Percentiles rank a stretch among this genome's conserved stretches.
Evolutionary conservation across 1,284 basidiomycete genomes (phyloP).

Genomic region (Psilocybe mexicana): DNA sequence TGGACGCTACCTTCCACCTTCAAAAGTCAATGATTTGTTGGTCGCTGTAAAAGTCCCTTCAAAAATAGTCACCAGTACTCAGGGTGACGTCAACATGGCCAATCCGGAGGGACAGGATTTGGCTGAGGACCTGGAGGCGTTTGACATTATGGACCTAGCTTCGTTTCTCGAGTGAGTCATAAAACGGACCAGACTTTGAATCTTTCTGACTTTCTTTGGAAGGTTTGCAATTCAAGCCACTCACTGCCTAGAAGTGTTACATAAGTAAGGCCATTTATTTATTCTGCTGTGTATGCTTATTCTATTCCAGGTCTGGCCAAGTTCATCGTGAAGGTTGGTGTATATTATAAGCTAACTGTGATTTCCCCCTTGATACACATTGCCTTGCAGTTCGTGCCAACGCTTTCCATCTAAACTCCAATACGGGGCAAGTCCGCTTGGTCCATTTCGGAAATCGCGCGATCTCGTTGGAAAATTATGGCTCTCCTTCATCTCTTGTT

Average conservation of each 20-base stretch:
- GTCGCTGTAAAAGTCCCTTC: constrained; percentile 53
- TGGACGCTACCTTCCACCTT: constrained; percentile 63
- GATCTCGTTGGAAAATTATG: constrained; percentile 66
- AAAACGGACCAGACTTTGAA: neutral
- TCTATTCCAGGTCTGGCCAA: constrained; percentile 43
- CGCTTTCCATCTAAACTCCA: constrained; percentile 69
- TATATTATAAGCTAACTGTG: neutral
- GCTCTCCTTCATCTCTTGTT: constrained; percentile 67
- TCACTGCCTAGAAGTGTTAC: constrained; percentile 65
- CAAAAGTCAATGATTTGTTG: constrained; percentile 66
- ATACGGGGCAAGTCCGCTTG: constrained; percentile 65
- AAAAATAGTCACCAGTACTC: constrained; percentile 39
- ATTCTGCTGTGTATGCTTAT: constrained; percentile 4
- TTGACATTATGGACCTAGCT: constrained; percentile 73
- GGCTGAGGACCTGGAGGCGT: constrained; percentile 54
- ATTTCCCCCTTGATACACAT: neutral
- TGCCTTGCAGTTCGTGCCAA: constrained; percentile 60
- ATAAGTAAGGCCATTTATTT: constrained; percentile 43
- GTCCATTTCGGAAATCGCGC: constrained; percentile 79
- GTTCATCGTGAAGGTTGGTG: constrained; percentile 64
- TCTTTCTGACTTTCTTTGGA: neutral
- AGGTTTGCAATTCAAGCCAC: constrained; percentile 76
- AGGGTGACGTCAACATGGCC: constrained; percentile 53
- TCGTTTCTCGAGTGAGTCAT: constrained; percentile 65
- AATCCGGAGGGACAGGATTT: constrained; percentile 47